Base-by-base conservation (phyloP, 179 eudicot genomes). In the Spergularia azorica region DNA sequence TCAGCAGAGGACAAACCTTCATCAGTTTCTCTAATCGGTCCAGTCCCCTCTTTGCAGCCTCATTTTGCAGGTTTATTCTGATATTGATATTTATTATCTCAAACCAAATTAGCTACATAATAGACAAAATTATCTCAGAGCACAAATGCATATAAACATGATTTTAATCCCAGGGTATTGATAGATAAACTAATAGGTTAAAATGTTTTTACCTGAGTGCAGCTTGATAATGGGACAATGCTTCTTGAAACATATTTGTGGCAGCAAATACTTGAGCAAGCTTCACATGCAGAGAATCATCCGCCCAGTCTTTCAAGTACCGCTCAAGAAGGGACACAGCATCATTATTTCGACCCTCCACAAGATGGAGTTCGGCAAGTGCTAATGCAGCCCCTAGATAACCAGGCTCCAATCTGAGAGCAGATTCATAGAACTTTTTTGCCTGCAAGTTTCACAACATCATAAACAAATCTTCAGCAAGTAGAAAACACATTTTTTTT, bases 211-310 rank as follows among this genome's bases (percentile, higher is more conserved):
- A 94, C 98, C 98, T 91, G 65, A 95, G 78, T 48, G 98, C 97
- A 72, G 98, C 92, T 67, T 95, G 97, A 83, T 84, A 95, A 83
- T 95, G 98, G 72, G 93, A 84, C 73, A 95, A 79, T 63, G 97
- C 91, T 80, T 95, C 98, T 82, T 93, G 95, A 83, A 95, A 83
- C 97, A 93, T 90, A 76, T 93, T 93, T 59, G 98, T 93, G 54
- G 98, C 95, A 54, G 97, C 90, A 89, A 90, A 91, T 60, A 95
- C 96, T 85, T 95, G 97, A 62, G 97, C 98, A 83, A 95, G 95
- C 89, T 95, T 95, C 74, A 95, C 97, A 83, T 95, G 95, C 71
- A 95, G 89, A 80, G 97, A 95, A 79, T 95, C 98, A 72, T 93
- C 95, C 18, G 97, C 97, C 98, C 98, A 91, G 79, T 95, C 98